Evolutionary conservation across 331 rosid genomes (phyloP), one percentile per base, ranked within the genome.

Genomic region (Dryas integrifolia): DNA sequence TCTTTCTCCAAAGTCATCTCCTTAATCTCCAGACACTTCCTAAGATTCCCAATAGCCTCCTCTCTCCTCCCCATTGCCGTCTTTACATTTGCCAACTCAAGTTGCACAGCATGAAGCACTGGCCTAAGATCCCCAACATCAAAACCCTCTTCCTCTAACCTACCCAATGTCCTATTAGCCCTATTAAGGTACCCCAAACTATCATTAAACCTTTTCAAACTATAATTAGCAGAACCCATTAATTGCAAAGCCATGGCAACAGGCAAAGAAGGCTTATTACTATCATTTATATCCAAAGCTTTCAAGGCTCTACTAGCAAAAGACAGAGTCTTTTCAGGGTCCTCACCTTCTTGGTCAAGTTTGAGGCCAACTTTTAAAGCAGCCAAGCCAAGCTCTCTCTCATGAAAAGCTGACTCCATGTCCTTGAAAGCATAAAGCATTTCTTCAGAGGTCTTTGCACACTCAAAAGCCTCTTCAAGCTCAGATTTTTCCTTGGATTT

Each of bases 11-110:
- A 84, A 76, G 87, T 91, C 72, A 60, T 76, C 79, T 91, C 95
- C 80, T 91, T 90, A 72, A 93, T 93, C 75, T 87, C 94, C 72
- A 93, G 77, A 86, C 97, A 93, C 88, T 80, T 87, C 73, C 76
- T 83, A 66, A 89, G 91, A 86, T 89, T 85, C 58, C 57, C 90
- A 47, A 93, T 82, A 12, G 95, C 98, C 86, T 93, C 97, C 72
- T 91, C 98, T 76, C 98, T 91, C 86, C 96, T 85, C 55, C 98
- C 97, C 96, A 87, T 82, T 24, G 92, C 98, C 0, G 75, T 93
- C 85, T 91, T 91, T 51, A 85, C 98, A 84, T 93, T 87, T 0
- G 92, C 94, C 83, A 87, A 47, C 75, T 86, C 96, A 45, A 93
- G 85, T 57, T 86, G 98, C 70, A 93, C 98, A 5, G 97, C 94